Conservation (phyloP, 257 asterid genomes). For the Leptodermis oblonga region DNA sequence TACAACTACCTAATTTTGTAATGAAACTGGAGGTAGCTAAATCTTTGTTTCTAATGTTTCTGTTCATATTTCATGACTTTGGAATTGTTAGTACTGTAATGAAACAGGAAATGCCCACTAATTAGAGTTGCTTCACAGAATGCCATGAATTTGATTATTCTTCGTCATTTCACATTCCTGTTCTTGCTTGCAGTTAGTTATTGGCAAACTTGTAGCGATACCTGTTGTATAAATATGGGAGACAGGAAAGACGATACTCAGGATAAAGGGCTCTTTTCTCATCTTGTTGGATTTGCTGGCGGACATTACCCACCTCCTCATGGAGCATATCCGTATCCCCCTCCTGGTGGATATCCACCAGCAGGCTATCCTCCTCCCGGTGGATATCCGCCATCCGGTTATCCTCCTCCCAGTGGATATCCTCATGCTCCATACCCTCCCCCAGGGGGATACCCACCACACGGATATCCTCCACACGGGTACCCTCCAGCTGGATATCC, state of each 20-base stretch:
- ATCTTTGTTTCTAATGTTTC: background rate
- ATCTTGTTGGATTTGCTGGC: slow-evolving; percentile 41
- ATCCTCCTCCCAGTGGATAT: slow-evolving; percentile 25
- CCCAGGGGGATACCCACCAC: slow-evolving; percentile 32
- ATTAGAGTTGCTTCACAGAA: no score
- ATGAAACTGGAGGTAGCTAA: background rate
- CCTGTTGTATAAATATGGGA: slow-evolving; percentile 26
- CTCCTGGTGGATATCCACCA: slow-evolving; percentile 39
- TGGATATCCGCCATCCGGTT: slow-evolving; percentile 36
- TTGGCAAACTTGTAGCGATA: background rate
- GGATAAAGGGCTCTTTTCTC: slow-evolving; percentile 72
- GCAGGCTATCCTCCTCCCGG: slow-evolving; percentile 30
- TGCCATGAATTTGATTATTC: background rate
- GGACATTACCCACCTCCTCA: slow-evolving; percentile 25
- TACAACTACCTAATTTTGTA: background rate
- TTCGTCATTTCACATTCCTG: background rate
- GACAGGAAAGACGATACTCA: slow-evolving; percentile 28
- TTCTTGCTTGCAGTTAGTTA: slow-evolving; percentile 2
- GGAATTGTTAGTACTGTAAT: background rate
- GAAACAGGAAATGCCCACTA: background rate
- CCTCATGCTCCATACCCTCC: slow-evolving; percentile 44
- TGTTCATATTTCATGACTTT: background rate
- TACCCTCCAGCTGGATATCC: slow-evolving; percentile 54
- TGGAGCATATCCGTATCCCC: slow-evolving; percentile 45
- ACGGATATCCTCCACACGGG: slow-evolving; percentile 48